These are phyloP conservation scores for Ophiostoma himal-ulmi DNA, from an alignment of 2,329 filamentous ascomycete genomes.

Conservation along the genomic window DNA sequence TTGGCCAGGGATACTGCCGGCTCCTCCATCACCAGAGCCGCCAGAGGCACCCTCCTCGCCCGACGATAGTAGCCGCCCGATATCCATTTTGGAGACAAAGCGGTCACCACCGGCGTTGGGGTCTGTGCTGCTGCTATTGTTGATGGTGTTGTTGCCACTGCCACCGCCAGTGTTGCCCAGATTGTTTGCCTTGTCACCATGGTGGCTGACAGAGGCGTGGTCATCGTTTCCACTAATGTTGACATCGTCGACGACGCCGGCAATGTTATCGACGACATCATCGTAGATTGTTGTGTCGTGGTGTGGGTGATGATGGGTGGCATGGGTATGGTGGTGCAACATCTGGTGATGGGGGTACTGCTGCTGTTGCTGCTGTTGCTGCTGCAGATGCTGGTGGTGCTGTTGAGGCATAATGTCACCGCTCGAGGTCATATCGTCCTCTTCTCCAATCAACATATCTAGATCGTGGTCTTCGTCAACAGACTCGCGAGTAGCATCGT, in stretches of 20 bases:
- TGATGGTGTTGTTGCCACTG: background rate
- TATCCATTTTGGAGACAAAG: slow-evolving; percentile 27
- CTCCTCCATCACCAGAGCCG: background rate
- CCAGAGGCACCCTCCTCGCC: slow-evolving; percentile 21
- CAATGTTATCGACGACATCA: slow-evolving; percentile 20
- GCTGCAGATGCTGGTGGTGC: background rate
- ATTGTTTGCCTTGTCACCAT: slow-evolving; percentile 1
- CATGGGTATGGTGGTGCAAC: slow-evolving; percentile 5
- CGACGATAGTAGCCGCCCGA: slow-evolving; percentile 26
- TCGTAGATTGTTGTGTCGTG: slow-evolving; percentile 20
- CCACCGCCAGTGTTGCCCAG: background rate
- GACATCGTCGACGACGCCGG: slow-evolving; percentile 20
- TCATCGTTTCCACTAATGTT: slow-evolving; percentile 20
- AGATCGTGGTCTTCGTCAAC: slow-evolving; percentile 42
- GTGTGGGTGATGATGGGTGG: slow-evolving; percentile 2
- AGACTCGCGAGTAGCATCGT: slow-evolving; percentile 37
- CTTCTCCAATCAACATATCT: slow-evolving; percentile 48
- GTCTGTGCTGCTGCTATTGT: background rate
- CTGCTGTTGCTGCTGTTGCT: background rate
- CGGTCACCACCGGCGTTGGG: slow-evolving; percentile 21
- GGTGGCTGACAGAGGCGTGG: background rate
- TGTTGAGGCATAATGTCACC: background rate
- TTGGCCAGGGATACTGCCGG: background rate
- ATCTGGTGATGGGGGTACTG: background rate
- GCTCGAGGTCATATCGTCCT: slow-evolving; percentile 32